Conservation (phyloP, 202 grass and related monocot genomes). For the Setaria viridis region DNA sequence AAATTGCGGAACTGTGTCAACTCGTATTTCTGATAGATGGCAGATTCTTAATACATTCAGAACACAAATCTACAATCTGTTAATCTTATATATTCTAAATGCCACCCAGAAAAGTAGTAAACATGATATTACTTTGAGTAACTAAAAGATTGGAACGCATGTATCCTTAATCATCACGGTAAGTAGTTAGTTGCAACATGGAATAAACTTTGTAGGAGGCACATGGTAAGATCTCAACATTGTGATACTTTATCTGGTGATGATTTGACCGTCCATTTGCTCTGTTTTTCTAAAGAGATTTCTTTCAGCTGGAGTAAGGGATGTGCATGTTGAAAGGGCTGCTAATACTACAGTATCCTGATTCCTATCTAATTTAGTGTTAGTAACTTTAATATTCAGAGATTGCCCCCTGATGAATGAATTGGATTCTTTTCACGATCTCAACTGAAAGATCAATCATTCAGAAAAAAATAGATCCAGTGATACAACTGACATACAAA, state of each 20-base stretch:
- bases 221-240: constrained; percentile 40
- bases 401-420: constrained; percentile 15
- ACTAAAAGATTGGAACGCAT: constrained; percentile 22
- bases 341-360: not conserved
- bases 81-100: not conserved
- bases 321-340: constrained; percentile 4
- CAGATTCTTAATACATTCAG: not conserved
- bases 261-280: constrained; percentile 28
- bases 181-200: constrained; percentile 8
- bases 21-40: not conserved
- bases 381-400: not conserved
- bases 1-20: not conserved
- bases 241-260: constrained; percentile 32
- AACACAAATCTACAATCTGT: not conserved
- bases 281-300: not conserved
- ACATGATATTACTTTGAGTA: not conserved
- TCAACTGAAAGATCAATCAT: not conserved
- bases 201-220: constrained; percentile 42
- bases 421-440: not conserved
- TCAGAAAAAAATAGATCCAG: too few relatives aligned
- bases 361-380: not conserved
- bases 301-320: constrained; percentile 11
- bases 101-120: not conserved
- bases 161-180: constrained; percentile 21
- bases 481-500: not conserved